Percentiles rank a stretch among this genome's conserved stretches.
phyloP scores from a whole-genome alignment of 2,329 filamentous ascomycete species.

The Ophiostoma ulmi region DNA sequence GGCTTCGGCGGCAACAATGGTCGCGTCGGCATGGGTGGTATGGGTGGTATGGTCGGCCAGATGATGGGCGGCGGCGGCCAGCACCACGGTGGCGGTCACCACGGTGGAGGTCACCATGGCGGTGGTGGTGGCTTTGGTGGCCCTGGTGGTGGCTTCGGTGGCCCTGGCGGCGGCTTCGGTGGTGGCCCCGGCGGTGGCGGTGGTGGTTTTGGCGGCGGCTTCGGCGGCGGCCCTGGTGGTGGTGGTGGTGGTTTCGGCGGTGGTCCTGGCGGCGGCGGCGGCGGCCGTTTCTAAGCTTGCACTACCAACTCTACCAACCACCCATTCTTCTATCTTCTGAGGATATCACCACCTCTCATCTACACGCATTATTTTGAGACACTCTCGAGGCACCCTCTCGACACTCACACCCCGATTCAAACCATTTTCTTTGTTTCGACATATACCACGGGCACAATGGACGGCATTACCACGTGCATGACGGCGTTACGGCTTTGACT shows the following conservation, averaged over 20 bases:
- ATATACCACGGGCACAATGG: not conserved
- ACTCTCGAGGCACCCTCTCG: not conserved
- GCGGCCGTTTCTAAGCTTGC: conserved; percentile 1
- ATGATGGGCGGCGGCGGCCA: conserved; percentile 11
- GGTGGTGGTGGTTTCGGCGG: conserved; percentile 12
- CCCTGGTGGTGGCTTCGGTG: not conserved
- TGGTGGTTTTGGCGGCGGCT: conserved; percentile 4
- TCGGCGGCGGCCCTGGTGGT: conserved; percentile 3
- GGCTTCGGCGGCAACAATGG: conserved; percentile 9
- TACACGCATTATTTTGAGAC: not conserved
- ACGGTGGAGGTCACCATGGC: conserved; percentile 15
- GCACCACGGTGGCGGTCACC: conserved; percentile 1
- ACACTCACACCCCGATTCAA: not conserved
- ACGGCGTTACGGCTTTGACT: not conserved
- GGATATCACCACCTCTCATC: not conserved
- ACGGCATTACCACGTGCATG: not conserved
- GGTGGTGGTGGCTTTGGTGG: conserved; percentile 4
- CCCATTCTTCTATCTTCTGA: not conserved
- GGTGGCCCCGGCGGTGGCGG: not conserved
- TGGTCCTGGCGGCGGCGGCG: not conserved
- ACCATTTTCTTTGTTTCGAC: not conserved
- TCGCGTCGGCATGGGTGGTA: conserved; percentile 7
- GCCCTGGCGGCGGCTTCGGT: not conserved
- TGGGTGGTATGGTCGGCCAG: conserved; percentile 8
- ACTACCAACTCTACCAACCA: not conserved